phyloP scores from a whole-genome alignment of 1,284 basidiomycete species.

The Lignosus rhinocerotis region DNA sequence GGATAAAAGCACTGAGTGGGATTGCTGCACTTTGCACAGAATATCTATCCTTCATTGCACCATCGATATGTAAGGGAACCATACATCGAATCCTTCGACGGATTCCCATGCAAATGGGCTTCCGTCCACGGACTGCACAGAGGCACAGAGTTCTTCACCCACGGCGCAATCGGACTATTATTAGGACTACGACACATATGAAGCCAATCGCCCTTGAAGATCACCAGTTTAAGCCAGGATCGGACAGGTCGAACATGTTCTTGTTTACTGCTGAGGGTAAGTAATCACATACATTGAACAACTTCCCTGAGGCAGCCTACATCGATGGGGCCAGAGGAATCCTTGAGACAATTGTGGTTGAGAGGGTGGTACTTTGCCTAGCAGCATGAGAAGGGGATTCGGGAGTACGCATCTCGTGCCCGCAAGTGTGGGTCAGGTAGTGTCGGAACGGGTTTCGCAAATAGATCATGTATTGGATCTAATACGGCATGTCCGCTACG shows the following conservation, averaged over 20 bases:
- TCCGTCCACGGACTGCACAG: neutral
- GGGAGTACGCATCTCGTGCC: conserved; percentile 4
- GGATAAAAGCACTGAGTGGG: neutral
- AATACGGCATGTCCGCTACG: neutral
- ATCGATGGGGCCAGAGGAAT: no score
- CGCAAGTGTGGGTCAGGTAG: conserved; percentile 1
- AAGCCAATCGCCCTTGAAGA: neutral
- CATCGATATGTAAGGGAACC: neutral
- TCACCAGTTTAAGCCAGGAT: no score
- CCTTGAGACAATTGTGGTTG: no score
- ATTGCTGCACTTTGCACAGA: neutral
- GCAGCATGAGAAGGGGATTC: conserved; percentile 12
- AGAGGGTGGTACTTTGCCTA: neutral
- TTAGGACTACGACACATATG: neutral
- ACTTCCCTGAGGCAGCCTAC: no score
- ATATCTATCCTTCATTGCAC: neutral
- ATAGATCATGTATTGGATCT: conserved; percentile 9
- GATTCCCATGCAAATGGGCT: conserved; percentile 16
- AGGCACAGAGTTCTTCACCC: conserved; percentile 1
- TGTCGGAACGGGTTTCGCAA: neutral
- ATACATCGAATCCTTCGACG: conserved; percentile 6
- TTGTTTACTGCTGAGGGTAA: no score
- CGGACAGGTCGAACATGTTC: no score
- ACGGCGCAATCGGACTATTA: neutral
- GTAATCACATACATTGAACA: no score